These are phyloP conservation scores for Trichoderma sp. DNA, from an alignment of 2,329 filamentous ascomycete genomes.

Conservation along the genomic window DNA sequence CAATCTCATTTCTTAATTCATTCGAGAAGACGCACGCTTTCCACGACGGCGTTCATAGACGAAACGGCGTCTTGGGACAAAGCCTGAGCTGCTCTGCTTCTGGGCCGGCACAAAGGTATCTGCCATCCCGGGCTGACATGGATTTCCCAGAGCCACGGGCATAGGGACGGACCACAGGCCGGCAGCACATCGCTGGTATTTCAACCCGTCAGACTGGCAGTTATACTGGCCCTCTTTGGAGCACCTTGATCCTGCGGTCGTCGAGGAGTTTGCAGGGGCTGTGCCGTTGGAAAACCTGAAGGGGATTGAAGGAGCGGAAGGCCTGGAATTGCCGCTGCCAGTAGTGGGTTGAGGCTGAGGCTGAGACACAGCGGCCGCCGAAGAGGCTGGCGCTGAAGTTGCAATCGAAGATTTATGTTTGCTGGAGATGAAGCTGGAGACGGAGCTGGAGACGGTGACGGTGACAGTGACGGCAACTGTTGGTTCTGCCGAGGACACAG, in stretches of 20 bases:
- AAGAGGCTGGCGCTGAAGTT: neutral
- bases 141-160: slow-evolving; percentile 55
- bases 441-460: too few species aligned
- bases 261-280: neutral
- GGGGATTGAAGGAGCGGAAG: neutral
- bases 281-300: neutral
- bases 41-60: neutral
- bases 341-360: slow-evolving; percentile 16
- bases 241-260: slow-evolving; percentile 48
- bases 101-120: slow-evolving; percentile 31
- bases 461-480: slow-evolving; percentile 27
- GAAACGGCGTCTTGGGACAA: neutral
- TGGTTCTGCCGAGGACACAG: slow-evolving; percentile 15
- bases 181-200: slow-evolving; percentile 65
- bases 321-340: slow-evolving; percentile 7
- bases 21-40: neutral
- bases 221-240: slow-evolving; percentile 58
- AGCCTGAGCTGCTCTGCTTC: slow-evolving; percentile 5
- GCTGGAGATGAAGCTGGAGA: slow-evolving; percentile 27
- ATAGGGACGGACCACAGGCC: slow-evolving; percentile 55
- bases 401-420: slow-evolving; percentile 30
- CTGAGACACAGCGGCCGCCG: neutral
- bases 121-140: slow-evolving; percentile 44
- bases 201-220: slow-evolving; percentile 53
- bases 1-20: too few species aligned